A percentile compares a stretch with the other conserved stretches of the same genome.
phyloP scores from a whole-genome alignment of 495 filamentous ascomycete species.

The Penicillium canariense region DNA sequence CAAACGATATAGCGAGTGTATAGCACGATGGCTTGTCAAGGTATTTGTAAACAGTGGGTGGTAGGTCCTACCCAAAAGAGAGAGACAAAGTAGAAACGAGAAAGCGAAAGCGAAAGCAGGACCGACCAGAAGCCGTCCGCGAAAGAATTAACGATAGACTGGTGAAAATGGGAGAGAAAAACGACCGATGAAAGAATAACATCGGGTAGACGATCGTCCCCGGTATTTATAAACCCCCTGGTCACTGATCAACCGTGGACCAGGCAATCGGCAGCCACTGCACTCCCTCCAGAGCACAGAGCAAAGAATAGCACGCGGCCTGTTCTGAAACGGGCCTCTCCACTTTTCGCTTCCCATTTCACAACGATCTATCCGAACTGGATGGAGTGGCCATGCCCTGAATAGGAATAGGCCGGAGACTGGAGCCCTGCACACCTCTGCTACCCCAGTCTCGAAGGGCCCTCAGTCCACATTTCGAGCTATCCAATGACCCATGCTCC shows the following conservation, averaged over 20 bases:
- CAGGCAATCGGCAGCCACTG: neutral
- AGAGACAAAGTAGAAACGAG: slow-evolving; percentile 15
- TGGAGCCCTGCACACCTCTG: neutral
- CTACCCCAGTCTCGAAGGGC: slow-evolving; percentile 25
- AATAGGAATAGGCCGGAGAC: neutral
- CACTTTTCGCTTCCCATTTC: slow-evolving; percentile 1
- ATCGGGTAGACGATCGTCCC: slow-evolving; percentile 27
- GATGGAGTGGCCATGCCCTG: neutral
- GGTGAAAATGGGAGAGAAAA: slow-evolving; percentile 23
- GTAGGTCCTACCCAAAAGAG: slow-evolving; percentile 13
- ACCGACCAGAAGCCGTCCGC: slow-evolving; percentile 22
- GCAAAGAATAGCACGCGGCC: slow-evolving; percentile 5
- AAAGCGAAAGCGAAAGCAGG: slow-evolving; percentile 9
- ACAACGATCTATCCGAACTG: neutral
- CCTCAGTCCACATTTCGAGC: slow-evolving; percentile 23
- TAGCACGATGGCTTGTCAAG: slow-evolving; percentile 6
- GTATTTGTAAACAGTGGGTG: slow-evolving; percentile 12
- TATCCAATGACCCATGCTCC: slow-evolving; percentile 10
- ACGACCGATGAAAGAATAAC: slow-evolving; percentile 17
- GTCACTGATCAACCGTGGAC: slow-evolving; percentile 1
- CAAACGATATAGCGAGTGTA: slow-evolving; percentile 20
- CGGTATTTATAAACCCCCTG: slow-evolving; percentile 46
- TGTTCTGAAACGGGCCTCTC: slow-evolving; percentile 1
- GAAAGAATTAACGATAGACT: slow-evolving; percentile 41
- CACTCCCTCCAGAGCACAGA: neutral